Evolutionary conservation across 305 asterid species (phyloP).

Genomic region (Fraxinus albicans): DNA sequence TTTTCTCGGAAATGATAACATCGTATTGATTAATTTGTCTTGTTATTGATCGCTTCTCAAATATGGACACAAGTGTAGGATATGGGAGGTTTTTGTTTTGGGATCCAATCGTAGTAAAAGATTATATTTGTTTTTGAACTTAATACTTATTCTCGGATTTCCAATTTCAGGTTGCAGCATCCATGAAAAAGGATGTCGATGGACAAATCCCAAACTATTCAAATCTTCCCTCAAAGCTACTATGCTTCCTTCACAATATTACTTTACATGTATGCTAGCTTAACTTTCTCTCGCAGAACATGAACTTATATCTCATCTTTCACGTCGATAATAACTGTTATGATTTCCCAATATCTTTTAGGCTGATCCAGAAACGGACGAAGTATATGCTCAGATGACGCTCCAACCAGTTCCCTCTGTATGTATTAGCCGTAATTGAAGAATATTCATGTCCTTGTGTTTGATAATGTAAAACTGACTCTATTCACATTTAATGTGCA

Average conservation of each 20-base stretch:
- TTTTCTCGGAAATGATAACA: background rate
- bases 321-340: background rate
- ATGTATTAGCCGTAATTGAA: constrained; percentile 23
- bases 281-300: background rate
- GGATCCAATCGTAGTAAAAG: background rate
- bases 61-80: background rate
- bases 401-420: constrained; percentile 94
- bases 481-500: constrained; percentile 32
- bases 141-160: background rate
- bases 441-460: background rate
- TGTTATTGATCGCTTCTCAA: background rate
- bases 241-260: constrained; percentile 81
- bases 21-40: background rate
- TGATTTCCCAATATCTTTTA: constrained; percentile 28
- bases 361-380: constrained; percentile 98
- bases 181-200: constrained; percentile 84
- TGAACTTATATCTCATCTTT: background rate
- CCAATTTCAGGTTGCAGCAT: constrained; percentile 84
- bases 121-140: background rate
- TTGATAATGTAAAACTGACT: background rate
- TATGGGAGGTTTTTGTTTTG: background rate
- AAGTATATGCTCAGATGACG: constrained; percentile 93
- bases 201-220: constrained; percentile 87
- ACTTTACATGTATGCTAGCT: constrained; percentile 65
- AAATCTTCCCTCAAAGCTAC: constrained; percentile 79